Evolutionary conservation across 148 eudicot genomes (phyloP).

Genomic region (Rhododendron williamsianum): DNA sequence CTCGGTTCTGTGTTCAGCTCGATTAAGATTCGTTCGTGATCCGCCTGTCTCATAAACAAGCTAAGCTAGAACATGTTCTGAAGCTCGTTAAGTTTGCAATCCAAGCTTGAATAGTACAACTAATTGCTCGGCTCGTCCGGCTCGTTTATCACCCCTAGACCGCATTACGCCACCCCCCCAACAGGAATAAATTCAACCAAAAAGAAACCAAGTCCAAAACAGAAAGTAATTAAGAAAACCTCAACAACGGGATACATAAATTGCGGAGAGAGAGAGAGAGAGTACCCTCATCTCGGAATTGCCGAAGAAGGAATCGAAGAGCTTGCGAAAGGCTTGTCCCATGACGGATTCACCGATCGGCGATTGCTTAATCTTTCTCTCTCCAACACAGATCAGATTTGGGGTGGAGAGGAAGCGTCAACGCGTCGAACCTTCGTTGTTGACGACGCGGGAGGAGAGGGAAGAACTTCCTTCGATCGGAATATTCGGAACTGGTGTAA

Average conservation of each 20-base stretch:
- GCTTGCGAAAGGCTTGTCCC: slow-evolving; percentile 99
- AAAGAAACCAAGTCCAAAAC: background rate
- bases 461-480: background rate
- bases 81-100: background rate
- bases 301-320: slow-evolving; percentile 95
- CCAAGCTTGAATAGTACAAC: background rate
- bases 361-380: slow-evolving; percentile 9
- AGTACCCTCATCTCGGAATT: slow-evolving; percentile 90
- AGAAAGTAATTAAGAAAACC: background rate
- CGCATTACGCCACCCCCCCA: background rate
- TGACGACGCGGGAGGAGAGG: background rate
- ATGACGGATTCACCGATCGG: slow-evolving; percentile 28
- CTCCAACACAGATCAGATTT: background rate
- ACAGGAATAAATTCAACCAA: background rate
- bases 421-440: background rate
- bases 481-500: background rate
- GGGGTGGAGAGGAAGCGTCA: slow-evolving; percentile 2
- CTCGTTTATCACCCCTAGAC: background rate
- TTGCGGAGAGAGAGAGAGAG: background rate
- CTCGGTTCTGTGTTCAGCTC: background rate
- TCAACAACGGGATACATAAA: background rate
- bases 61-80: background rate
- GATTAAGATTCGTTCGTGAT: background rate
- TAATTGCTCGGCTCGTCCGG: background rate
- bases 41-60: background rate